Evolutionary conservation across 148 eudicot genomes (phyloP).

Genomic region (Pharnaceum exiguum): DNA sequence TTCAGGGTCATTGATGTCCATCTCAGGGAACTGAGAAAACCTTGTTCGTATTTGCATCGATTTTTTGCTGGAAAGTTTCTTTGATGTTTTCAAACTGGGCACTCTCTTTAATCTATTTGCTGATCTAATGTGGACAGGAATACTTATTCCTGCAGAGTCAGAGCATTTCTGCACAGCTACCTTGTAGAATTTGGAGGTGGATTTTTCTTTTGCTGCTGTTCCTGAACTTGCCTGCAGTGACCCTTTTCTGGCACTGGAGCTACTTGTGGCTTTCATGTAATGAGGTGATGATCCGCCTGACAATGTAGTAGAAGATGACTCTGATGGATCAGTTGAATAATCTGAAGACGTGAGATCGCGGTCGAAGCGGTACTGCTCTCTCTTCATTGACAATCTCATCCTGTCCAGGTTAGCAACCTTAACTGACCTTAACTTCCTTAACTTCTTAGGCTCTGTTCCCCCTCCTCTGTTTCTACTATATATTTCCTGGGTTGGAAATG

Average conservation of each 20-base stretch:
- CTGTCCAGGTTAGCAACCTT: constrained; percentile 45
- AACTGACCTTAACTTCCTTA: constrained; percentile 53
- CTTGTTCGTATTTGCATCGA: constrained; percentile 22
- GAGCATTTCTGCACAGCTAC: constrained; percentile 8
- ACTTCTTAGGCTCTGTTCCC: constrained; percentile 34
- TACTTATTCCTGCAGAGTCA: constrained; percentile 16
- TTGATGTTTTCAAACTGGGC: constrained; percentile 22
- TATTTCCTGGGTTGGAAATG: constrained; percentile 14
- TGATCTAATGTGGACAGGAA: constrained; percentile 11
- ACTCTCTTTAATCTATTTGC: constrained; percentile 24
- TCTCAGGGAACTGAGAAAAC: constrained; percentile 24
- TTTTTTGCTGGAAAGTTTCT: constrained; percentile 31
- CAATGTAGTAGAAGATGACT: constrained; percentile 13
- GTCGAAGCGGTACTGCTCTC: constrained; percentile 24
- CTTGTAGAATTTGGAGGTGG: not conserved
- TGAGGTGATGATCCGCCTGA: constrained; percentile 32
- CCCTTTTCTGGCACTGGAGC: constrained; percentile 42
- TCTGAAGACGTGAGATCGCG: constrained; percentile 3
- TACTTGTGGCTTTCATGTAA: constrained; percentile 41
- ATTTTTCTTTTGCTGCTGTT: constrained; percentile 3
- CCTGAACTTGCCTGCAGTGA: constrained; percentile 25
- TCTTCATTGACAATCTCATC: constrained; percentile 32
- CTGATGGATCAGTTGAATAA: constrained; percentile 17
- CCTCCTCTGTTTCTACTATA: constrained; percentile 24
- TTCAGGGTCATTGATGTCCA: not conserved